Base-by-base conservation (phyloP, 176 grass and related monocot species). In the Oryza glumipatula region DNA sequence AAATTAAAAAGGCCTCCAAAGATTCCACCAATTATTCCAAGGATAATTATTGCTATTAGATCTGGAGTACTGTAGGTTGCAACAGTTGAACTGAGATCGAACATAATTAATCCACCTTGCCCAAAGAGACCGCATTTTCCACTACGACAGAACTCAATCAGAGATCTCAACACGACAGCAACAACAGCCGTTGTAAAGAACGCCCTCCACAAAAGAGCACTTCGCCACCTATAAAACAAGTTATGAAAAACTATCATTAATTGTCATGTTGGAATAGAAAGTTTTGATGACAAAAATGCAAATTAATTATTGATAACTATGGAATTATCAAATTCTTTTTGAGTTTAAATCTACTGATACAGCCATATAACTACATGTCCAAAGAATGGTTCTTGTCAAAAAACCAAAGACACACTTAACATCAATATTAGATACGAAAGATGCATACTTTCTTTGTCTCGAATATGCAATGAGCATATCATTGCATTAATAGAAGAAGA, bases 141-240 rank as follows among this genome's bases (percentile, higher is more conserved):
- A 38, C 86, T 86, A 19, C 64, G 86, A 70, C 95, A 97, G 81
- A 92, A 92, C 66, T 88, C 90, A 64, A 97, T 97, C 17, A 94
- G 75, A 4, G 80, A 61, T 84, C 76, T 92, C 80, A 97, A 66
- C 36, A 94, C 92, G 24, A 97, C 88, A 45, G 90, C 92, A 61
- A 97, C 95, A 45, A 97, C 86, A 74, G 95, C 95, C 19, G 95
- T 97, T 70, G 90, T 97, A 86, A 97, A 97, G 78, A 97, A 97
- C 4, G 95, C 81, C 80, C 95, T 90, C 95, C 95, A 97, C 39
- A 97, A 70, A 73, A 97, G 95, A 60, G 95, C 92, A 70, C 95
- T 97, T 76, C 95, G 83, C 92, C 95, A 97, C 94, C 95, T 94
- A 84, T 11, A 86, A 87, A 80, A 68, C n/a, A 65, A 8, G 12